Percentiles rank a stretch among this genome's conserved stretches.
Evolutionary conservation across 768 basidiomycete genomes (phyloP).

Genomic region (Agrocybe praecox): DNA sequence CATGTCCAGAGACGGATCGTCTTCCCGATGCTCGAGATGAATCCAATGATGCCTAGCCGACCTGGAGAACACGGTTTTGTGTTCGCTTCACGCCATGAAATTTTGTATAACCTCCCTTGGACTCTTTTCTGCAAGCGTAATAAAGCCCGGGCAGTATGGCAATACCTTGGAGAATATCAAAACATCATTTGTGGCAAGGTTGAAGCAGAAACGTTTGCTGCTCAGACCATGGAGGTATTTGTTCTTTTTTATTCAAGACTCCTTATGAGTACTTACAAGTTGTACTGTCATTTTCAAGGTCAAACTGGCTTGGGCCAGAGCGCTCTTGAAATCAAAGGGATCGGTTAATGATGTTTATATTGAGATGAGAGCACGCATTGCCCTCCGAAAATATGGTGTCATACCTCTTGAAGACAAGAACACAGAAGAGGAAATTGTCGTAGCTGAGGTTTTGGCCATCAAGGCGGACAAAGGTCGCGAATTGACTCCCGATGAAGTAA

Average conservation of each 20-base stretch:
- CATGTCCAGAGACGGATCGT: constrained; percentile 10
- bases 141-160: constrained; percentile 13
- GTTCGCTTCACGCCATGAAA: constrained; percentile 21
- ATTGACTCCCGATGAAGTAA: constrained; percentile 10
- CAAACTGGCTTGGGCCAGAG: background rate
- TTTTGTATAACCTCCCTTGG: constrained; percentile 18
- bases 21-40: constrained; percentile 21
- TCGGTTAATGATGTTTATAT: constrained; percentile 17
- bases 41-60: constrained; percentile 20
- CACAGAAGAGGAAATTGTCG: constrained; percentile 4
- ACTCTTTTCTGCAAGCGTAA: constrained; percentile 18
- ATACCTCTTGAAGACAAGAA: constrained; percentile 14
- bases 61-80: constrained; percentile 27
- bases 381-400: constrained; percentile 16
- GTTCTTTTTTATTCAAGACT: background rate
- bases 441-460: constrained; percentile 13
- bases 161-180: constrained; percentile 28
- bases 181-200: constrained; percentile 19
- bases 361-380: constrained; percentile 27
- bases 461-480: constrained; percentile 2
- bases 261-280: too few species aligned
- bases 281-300: too few species aligned
- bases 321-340: background rate
- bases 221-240: constrained; percentile 13
- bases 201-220: constrained; percentile 17